Evolutionary conservation across 1,139 yeast species (phyloP), one percentile per base, ranked within the genome.

Genomic region (Wickerhamomyces sp.): DNA sequence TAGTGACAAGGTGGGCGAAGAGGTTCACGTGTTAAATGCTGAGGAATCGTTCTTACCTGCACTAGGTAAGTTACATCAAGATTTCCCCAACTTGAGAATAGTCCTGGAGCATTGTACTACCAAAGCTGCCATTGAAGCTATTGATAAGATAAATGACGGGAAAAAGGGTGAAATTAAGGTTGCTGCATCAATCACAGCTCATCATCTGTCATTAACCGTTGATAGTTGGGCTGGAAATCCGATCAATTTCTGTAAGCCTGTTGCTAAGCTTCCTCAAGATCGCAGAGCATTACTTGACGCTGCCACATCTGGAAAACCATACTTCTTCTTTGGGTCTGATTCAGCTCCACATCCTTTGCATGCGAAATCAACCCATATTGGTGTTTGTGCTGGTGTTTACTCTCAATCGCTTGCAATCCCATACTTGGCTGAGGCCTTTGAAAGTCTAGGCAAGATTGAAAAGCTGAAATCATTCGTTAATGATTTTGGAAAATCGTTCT

Each of bases 171-270:
- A 72, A 50, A 69, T 79, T 34, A 76, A 61, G 36, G 97, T 93
- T 4, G 91, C 93, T 26, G 99, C 96, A 1, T 82, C 97, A 3
- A 87, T 93, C 52, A 93, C 99, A 10, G 98, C 97, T 6, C 99
- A 93, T 63, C 99, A 93, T 63, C 73, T 93, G 51, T 86, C 77
- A 47, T 71, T 93, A 47, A 91, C 95, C 4, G 81, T 94, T 44
- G 98, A 94, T 64, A 82, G 81, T 54, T 94, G 98, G 97, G 97
- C 97, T 6, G 98, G 98, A 5, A 86, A 90, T 61, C 91, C 98
- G 36, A 79, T 89, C 60, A 89, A 93, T 61, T 93, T 84, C 67
- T 93, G 99, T 72, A 93, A 94, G 65, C 99, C 99, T 9, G 99
- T 93, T 41, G 99, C 99, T 34, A 93, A 93, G 64, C 71, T 91